Percentiles rank a stretch among this genome's conserved stretches.
Evolutionary conservation across 2,329 filamentous ascomycete species (phyloP).

Genomic region (Aspergillus terreus): DNA sequence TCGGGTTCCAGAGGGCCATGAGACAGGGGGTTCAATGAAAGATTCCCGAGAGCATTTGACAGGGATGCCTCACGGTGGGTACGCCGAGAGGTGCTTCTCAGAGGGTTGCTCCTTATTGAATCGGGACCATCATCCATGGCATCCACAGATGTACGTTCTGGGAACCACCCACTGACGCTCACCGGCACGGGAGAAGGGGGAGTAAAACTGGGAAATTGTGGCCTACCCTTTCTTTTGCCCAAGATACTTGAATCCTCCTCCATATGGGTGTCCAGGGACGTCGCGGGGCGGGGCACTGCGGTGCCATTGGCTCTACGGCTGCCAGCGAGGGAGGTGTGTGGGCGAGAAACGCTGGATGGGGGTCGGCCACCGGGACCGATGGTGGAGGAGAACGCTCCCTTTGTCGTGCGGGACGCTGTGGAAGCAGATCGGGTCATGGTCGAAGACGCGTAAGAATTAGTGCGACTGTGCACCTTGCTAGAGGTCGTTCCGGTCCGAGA

Average conservation of each 20-base stretch:
- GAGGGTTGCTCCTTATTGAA: background rate
- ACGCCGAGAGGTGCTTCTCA: background rate
- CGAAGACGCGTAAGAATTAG: constrained; percentile 34
- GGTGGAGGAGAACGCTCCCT: constrained; percentile 55
- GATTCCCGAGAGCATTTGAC: constrained; percentile 5
- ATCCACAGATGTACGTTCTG: background rate
- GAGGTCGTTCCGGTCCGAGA: constrained; percentile 36
- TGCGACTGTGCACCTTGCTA: constrained; percentile 39
- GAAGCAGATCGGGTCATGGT: constrained; percentile 37
- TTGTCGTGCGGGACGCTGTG: constrained; percentile 43
- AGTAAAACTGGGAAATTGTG: constrained; percentile 30
- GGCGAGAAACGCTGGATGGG: constrained; percentile 43
- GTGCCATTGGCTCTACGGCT: constrained; percentile 46
- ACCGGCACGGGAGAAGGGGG: constrained; percentile 17
- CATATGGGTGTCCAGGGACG: constrained; percentile 40
- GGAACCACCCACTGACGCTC: background rate
- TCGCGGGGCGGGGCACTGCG: constrained; percentile 39
- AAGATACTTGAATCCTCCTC: constrained; percentile 35
- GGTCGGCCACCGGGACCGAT: constrained; percentile 53
- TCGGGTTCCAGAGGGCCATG: constrained; percentile 4
- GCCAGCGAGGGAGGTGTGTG: constrained; percentile 52
- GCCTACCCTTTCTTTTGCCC: constrained; percentile 54
- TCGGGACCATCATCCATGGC: background rate
- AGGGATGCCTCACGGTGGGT: constrained; percentile 3
- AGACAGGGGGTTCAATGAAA: background rate